Evolutionary conservation across 2,329 filamentous ascomycete species (phyloP), one percentile per base, ranked within the genome.

Genomic region (Colletotrichum lentis): DNA sequence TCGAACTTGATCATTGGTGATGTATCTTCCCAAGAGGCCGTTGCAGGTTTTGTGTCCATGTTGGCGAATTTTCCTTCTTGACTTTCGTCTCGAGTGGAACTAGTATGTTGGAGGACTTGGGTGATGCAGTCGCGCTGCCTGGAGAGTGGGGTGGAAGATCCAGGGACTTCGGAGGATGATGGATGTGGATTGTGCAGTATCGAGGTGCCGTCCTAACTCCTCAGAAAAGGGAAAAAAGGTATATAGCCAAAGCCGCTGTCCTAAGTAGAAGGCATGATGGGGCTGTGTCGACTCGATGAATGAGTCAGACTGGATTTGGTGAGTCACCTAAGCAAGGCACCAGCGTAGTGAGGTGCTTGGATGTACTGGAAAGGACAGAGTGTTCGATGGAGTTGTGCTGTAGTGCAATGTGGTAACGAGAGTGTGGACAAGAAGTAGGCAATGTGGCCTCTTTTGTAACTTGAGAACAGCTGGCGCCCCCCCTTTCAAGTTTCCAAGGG

Each of bases 1-100:
- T 87, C 84, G 71, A 85, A 81, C 77, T 87, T 86, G 76, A 84
- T 74, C 67, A 79, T 74, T 44, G 83, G 80, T 65, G 82, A 79
- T 16, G 73, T 56, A 75, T 79, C 76, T 69, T 77, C 73, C 77
- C 77, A 80, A 56, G 76, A 77, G 64, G 78, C 77, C 82, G 84
- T 83, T n/a, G 70, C 79, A 71, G 63, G 74, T 10, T 35, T 35
- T 39, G 8, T 3, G 35, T 16, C 8, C 63, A 43, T 70, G 67
- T 62, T 71, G 70, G 62, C 67, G 66, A 24, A 20, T 5, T 60
- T 20, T 18, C 14, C 10, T 20, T n/a, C 20, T 39, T 47, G 54
- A 55, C 55, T 52, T 52, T 47, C 59, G 44, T 43, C 53, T 62
- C 56, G 64, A 68, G 72, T 18, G 41, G n/a, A 37, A 20, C n/a